These are phyloP conservation scores for Camelina hispida DNA, from an alignment of 345 rosid species.

Conservation along the genomic window DNA sequence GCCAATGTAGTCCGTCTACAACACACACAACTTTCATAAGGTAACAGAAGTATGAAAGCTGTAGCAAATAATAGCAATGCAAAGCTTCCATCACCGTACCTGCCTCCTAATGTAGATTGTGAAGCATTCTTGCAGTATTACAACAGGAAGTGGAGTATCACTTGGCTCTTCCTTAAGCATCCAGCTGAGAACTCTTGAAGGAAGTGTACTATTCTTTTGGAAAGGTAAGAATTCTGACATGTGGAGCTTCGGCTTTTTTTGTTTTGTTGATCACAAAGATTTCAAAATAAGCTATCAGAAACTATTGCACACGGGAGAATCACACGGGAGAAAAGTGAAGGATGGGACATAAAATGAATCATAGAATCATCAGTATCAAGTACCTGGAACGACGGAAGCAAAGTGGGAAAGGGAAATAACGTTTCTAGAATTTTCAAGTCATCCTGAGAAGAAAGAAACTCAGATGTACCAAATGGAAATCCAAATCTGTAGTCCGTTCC, in stretches of 20 bases:
- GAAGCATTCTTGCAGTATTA: constrained; percentile 88
- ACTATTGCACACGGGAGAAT: constrained; percentile 15
- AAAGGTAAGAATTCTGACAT: constrained; percentile 81
- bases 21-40: constrained; percentile 37
- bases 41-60: constrained; percentile 20
- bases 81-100: constrained; percentile 53
- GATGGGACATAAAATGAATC: constrained; percentile 23
- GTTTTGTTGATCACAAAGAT: constrained; percentile 33
- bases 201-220: constrained; percentile 89
- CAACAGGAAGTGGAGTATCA: constrained; percentile 72
- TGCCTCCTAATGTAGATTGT: constrained; percentile 73
- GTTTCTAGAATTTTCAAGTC: constrained; percentile 64
- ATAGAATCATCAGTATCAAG: constrained; percentile 26
- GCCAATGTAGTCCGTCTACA: constrained; percentile 83
- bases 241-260: constrained; percentile 61
- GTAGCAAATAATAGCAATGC: constrained; percentile 22
- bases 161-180: constrained; percentile 65
- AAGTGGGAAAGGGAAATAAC: constrained; percentile 90
- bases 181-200: constrained; percentile 77
- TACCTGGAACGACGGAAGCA: constrained; percentile 92
- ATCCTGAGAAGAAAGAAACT: constrained; percentile 61
- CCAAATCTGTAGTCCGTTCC: constrained; percentile 82
- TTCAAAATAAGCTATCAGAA: constrained; percentile 20
- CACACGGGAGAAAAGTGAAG: constrained; percentile 17
- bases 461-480: constrained; percentile 70